Base-by-base conservation (phyloP, 2,329 filamentous ascomycete species). In the Hypoxylon sp. region DNA sequence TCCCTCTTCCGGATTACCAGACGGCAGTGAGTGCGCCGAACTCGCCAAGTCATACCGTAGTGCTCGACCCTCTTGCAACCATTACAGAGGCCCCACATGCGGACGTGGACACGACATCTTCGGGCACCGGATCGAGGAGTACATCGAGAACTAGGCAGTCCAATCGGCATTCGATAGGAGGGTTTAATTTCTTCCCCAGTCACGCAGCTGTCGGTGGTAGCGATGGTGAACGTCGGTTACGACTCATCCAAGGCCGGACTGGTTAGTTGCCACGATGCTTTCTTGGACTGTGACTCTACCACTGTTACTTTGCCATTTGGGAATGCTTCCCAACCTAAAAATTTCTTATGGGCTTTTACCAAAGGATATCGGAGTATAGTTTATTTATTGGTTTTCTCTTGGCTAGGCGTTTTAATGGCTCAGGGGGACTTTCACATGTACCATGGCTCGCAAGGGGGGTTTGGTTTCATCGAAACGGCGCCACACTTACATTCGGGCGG, bases 1-100 rank as follows among this genome's bases (percentile, higher is more conserved):
- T 82, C 4, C 79, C 79, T 11, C 84, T 93, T 5, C 92, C 92
- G 0, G 89, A 92, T 76, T 94, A 94, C 76, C 81, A 86, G 62
- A 86, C 90, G 2, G 90, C 88, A 0, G 81, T 87, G 48, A 88
- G 84, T 72, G 83, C 83, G 30, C 87, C 88, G 5, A 77, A 78
- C 20, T 85, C 86, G 11, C 84, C 85, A 1, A 82, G 82, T 0
- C 79, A 79, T 20, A 75, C 72, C 3, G 80, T 71, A n/a, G 22
- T 66, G 7, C 63, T 63, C 13, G 76, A 79, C 56, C 77, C 78
- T 3, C 69, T 78, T 62, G 64, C 73, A 46, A 75, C 76, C 40
- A 76, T 77, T 33, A 61, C 71, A 14, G 77, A 79, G 62, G 66
- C 37, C n/a, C 58, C 70, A 6, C 63, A 49, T 2, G 61, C 50